Evolutionary conservation across 371 early-diverging fungal genomes (phyloP).

Genomic region (Funneliformis caledonium): DNA sequence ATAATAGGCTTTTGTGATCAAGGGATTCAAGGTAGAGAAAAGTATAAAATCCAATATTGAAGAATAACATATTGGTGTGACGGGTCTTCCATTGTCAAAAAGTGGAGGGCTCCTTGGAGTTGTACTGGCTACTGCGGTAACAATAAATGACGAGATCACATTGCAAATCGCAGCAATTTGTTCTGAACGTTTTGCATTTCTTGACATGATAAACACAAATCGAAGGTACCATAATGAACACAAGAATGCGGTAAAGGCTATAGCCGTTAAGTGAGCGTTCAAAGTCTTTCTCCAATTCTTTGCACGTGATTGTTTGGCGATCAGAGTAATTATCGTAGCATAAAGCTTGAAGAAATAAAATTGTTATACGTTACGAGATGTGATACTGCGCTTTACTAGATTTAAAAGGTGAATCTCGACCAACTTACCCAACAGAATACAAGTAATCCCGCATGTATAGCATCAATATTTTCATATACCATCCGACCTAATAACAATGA

Average conservation of each 20-base stretch:
- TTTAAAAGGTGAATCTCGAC: not conserved
- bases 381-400: not conserved
- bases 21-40: not conserved
- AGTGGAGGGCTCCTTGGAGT: constrained; percentile 13
- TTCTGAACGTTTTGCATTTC: not conserved
- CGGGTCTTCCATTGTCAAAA: not conserved
- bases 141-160: not conserved
- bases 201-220: not conserved
- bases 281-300: not conserved
- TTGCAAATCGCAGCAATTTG: not conserved
- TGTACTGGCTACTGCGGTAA: not conserved
- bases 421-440: constrained; percentile 28
- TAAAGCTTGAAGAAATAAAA: constrained; percentile 4
- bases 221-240: constrained; percentile 16
- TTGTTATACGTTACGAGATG: not conserved
- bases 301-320: not conserved
- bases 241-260: not conserved
- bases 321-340: not conserved
- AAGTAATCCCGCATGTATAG: not conserved
- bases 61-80: not conserved
- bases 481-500: not conserved
- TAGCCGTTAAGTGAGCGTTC: not conserved
- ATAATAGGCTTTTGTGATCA: not conserved
- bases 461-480: not conserved
- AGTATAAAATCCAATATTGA: constrained; percentile 15